These are phyloP conservation scores for Tylopilus sp. DNA, from an alignment of 768 basidiomycete genomes.

Conservation along the genomic window DNA sequence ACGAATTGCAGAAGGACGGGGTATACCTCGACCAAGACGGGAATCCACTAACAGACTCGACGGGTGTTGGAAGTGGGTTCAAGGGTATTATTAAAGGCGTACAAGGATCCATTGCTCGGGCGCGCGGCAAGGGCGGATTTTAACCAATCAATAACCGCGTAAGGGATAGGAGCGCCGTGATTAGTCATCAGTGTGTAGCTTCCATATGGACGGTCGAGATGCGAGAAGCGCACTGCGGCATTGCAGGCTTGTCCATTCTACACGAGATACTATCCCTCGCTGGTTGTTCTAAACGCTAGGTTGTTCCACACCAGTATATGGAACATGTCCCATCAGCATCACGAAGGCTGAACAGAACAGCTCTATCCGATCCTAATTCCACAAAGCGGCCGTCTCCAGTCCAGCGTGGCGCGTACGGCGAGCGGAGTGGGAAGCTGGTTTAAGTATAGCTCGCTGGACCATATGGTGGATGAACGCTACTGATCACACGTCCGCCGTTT, in stretches of 20 bases:
- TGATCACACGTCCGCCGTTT: constrained; percentile 22
- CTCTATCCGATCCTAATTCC: neutral
- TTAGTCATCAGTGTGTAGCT: constrained; percentile 13
- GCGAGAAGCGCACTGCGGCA: neutral
- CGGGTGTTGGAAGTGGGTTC: constrained; percentile 35
- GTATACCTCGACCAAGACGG: constrained; percentile 54
- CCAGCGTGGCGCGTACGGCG: constrained; percentile 9
- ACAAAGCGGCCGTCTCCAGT: neutral
- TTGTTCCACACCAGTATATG: neutral
- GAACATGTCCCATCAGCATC: neutral
- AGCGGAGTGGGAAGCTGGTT: constrained; percentile 33
- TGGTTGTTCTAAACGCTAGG: neutral
- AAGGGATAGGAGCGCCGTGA: neutral
- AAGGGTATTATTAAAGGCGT: constrained; percentile 42
- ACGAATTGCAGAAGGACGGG: constrained; percentile 46
- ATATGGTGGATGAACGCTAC: constrained; percentile 24
- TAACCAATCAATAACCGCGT: constrained; percentile 15
- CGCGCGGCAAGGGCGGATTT: constrained; percentile 41
- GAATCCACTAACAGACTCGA: constrained; percentile 36
- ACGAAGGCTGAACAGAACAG: neutral
- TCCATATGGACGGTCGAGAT: constrained; percentile 9
- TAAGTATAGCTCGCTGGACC: constrained; percentile 32
- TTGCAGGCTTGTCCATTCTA: neutral
- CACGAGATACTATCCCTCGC: constrained; percentile 1
- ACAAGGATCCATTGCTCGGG: constrained; percentile 40